Base-by-base conservation (phyloP, 2,329 filamentous ascomycete species). In the Clonostachys chloroleuca region DNA sequence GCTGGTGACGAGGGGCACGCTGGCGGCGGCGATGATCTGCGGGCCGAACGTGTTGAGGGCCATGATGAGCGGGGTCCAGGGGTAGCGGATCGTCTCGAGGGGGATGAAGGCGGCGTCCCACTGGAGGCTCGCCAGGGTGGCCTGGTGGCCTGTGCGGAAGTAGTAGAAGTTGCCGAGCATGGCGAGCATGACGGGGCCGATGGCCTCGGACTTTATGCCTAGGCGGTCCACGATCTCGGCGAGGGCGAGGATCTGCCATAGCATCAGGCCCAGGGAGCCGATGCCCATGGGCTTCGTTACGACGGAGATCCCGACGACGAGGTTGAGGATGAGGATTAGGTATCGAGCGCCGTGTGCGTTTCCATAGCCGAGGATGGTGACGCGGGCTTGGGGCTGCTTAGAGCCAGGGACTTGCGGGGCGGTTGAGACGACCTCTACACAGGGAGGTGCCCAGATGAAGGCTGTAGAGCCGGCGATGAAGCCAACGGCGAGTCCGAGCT, bases 141-240 rank as follows among this genome's bases (percentile, higher is more conserved):
- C 92, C 68, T 97, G 92, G 66, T 99, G 94, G 51, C 94, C 94
- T 0, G 94, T 99, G 63, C 95, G 96, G 81, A 99, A 99, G 74
- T 85, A 99, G 72, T 96, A 86, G 67, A 92, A 95, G 59, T 87
- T 90, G 50, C 92, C 94, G 1, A 99, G 81, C n/a, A 97, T 70
- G 12, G 84, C 92, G 24, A 97, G 80, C 52, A 95, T 77, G 37
- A 94, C 73, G 17, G 94, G 92, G 0, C 91, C 92, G 56, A 97
- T 87, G 7, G 90, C 77, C 41, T 83, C 84, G 43, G 80, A 73
- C 14, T 84, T 81, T 37, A 86, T 64, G 50, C 68, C 64, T 59
- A 81, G 78, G 55, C 82, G 70, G 60, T 87, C 80, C 42, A 85
- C 62, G 52, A 86, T 73, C 62, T 87, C 81, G 50, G 78, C 63